Conservation (phyloP, 139 green algal genomes). For the Chlorella sp. region DNA sequence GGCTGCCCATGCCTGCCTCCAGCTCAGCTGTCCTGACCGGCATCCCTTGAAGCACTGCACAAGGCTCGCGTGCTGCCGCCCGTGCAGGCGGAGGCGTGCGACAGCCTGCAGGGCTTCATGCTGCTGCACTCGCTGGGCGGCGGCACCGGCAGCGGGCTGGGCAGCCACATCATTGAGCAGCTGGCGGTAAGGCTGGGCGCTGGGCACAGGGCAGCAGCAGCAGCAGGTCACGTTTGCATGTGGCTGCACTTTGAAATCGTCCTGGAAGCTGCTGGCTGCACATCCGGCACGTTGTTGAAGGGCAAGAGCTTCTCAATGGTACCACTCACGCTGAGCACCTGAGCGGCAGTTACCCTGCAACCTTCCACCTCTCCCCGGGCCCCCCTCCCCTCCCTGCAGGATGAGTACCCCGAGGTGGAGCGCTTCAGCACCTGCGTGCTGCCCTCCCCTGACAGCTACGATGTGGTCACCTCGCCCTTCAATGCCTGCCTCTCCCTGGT, state of each 20-base stretch:
- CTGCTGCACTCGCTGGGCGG: slow-evolving; percentile 86
- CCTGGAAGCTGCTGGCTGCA: no score
- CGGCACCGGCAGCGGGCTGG: slow-evolving; percentile 84
- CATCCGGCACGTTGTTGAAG: no score
- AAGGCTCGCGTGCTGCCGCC: no score
- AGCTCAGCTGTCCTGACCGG: no score
- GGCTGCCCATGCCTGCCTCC: no score
- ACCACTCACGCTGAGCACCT: no score
- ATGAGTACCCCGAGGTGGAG: slow-evolving; percentile 80
- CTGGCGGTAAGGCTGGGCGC: slow-evolving; percentile 75
- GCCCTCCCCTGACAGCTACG: slow-evolving; percentile 75
- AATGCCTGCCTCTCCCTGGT: slow-evolving; percentile 79
- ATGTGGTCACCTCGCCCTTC: slow-evolving; percentile 91
- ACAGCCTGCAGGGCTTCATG: slow-evolving; percentile 73
- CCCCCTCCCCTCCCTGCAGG: slow-evolving; percentile 52
- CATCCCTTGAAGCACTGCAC: no score
- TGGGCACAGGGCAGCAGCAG: neutral
- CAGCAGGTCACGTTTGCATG: no score
- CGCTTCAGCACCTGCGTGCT: slow-evolving; percentile 80
- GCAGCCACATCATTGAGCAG: slow-evolving; percentile 77
- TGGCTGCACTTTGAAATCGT: no score
- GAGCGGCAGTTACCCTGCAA: no score
- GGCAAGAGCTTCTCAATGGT: no score
- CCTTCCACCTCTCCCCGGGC: no score
- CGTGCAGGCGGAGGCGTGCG: slow-evolving; percentile 67